Evolutionary conservation across 805 yeast species (phyloP), one percentile per base, ranked within the genome.

Genomic region (Saccharomycopsis guyanensis): DNA sequence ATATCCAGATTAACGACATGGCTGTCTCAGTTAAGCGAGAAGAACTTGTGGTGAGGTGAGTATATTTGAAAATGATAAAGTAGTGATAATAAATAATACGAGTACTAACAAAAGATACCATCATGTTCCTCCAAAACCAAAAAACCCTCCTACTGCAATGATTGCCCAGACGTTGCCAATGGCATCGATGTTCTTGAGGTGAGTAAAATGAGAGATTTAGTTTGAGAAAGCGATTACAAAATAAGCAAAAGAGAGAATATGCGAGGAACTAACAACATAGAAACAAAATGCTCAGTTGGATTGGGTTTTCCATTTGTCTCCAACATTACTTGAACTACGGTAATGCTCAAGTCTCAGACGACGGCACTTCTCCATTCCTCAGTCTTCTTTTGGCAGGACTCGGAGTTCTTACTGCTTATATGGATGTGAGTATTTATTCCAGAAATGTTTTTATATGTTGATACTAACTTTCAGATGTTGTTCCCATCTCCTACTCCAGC

Each of bases 131-230:
- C 46, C 42, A 29, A 42, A 43, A 19, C 32, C 47, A 2, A 45
- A 44, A 22, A 41, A 16, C 12, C 53, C 53, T 24, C 42, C 53
- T 3, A 50, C 53, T 2, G 53, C 47, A 10, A 45, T 42, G 46
- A 38, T 50, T 34, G 46, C 53, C n/a, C 53, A 50, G 31, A 50
- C 53, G 8, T 25, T 50, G 34, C 53, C 53, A 34, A 50, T 50
- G 53, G 53, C 53, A 1, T 31, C 53, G 13, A 50, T 50, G 53
- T 50, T 50, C 29, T 38, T 50, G 52, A 38, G n/a, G 38, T n/a
- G n/a, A n/a, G n/a, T n/a, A n/a, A n/a, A n/a, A n/a, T n/a, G n/a
- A n/a, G n/a, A n/a, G n/a, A n/a, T n/a, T 12, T 29, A n/a, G 33
- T 12, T 29, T 29, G 33, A 29, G 33, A 12, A 29, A 29, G n/a